phyloP scores from a whole-genome alignment of 2,329 filamentous ascomycete genomes.

The Exutisphaerella laricina region DNA sequence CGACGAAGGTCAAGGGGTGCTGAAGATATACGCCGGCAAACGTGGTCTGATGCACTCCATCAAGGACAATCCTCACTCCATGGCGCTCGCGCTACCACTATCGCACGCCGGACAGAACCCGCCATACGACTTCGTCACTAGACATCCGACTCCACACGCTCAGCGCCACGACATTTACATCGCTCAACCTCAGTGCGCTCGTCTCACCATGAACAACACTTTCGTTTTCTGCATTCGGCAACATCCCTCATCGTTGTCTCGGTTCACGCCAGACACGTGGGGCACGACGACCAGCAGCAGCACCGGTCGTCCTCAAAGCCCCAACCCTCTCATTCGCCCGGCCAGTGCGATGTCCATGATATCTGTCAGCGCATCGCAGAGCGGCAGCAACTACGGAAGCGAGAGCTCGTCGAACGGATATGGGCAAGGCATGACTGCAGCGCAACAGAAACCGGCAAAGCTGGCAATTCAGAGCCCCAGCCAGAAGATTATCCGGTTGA shows the following conservation, averaged over 20 bases:
- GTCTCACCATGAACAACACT: slow-evolving; percentile 88
- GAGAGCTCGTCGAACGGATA: slow-evolving; percentile 50
- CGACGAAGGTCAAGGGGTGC: slow-evolving; percentile 78
- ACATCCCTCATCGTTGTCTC: slow-evolving; percentile 63
- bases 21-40: slow-evolving; percentile 92
- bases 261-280: slow-evolving; percentile 37
- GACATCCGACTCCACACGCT: slow-evolving; percentile 96
- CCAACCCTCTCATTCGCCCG: slow-evolving; percentile 50
- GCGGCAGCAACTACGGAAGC: slow-evolving; percentile 46
- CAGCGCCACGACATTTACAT: slow-evolving; percentile 96
- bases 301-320: slow-evolving; percentile 44
- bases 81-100: slow-evolving; percentile 85
- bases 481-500: slow-evolving; percentile 86
- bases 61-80: slow-evolving; percentile 88
- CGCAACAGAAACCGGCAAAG: slow-evolving; percentile 78
- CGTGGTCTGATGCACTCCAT: slow-evolving; percentile 95
- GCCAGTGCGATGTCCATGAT: slow-evolving; percentile 57
- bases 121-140: slow-evolving; percentile 83
- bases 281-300: slow-evolving; percentile 23
- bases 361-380: slow-evolving; percentile 47
- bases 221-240: slow-evolving; percentile 96
- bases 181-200: slow-evolving; percentile 86
- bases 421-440: slow-evolving; percentile 45
- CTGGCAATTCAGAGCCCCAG: slow-evolving; percentile 89
- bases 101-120: slow-evolving; percentile 89